These are phyloP conservation scores for Somion occarium DNA, from an alignment of 1,284 basidiomycete species.

Conservation along the genomic window DNA sequence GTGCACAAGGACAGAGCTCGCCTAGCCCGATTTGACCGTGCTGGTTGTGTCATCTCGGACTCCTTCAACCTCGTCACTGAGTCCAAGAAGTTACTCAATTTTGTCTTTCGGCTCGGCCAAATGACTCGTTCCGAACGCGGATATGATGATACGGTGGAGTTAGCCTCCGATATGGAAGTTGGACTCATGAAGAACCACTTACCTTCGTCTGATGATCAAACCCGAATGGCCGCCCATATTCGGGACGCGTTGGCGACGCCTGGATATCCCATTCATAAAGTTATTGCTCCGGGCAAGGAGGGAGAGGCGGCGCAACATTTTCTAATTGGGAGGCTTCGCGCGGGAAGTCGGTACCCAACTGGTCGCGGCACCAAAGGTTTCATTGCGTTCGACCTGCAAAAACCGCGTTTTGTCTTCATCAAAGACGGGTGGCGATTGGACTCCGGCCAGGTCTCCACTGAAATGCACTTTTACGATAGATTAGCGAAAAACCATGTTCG, in stretches of 20 bases:
- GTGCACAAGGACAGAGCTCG: slow-evolving; percentile 5
- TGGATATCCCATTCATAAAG: no score
- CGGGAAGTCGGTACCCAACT: no score
- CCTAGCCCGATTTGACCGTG: slow-evolving; percentile 10
- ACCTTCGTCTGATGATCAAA: no score
- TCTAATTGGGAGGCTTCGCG: no score
- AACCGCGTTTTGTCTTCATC: background rate
- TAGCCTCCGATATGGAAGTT: no score
- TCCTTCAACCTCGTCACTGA: background rate
- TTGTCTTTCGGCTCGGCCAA: background rate
- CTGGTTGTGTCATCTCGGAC: background rate
- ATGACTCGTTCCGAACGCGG: background rate
- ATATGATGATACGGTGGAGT: slow-evolving; percentile 4
- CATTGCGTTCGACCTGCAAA: slow-evolving; percentile 8
- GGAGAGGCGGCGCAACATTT: no score
- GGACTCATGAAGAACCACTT: no score
- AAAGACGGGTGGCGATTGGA: background rate
- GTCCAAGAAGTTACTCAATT: background rate
- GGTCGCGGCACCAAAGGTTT: slow-evolving; percentile 9
- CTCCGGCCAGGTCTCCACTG: background rate
- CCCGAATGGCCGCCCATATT: no score
- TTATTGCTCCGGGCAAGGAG: no score
- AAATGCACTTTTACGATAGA: background rate
- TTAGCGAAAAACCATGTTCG: background rate
- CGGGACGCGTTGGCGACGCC: no score